Percentiles rank a stretch among this genome's conserved stretches.
phyloP scores from a whole-genome alignment of 1,139 yeast species.

The Trichomonascaceae sp. region DNA sequence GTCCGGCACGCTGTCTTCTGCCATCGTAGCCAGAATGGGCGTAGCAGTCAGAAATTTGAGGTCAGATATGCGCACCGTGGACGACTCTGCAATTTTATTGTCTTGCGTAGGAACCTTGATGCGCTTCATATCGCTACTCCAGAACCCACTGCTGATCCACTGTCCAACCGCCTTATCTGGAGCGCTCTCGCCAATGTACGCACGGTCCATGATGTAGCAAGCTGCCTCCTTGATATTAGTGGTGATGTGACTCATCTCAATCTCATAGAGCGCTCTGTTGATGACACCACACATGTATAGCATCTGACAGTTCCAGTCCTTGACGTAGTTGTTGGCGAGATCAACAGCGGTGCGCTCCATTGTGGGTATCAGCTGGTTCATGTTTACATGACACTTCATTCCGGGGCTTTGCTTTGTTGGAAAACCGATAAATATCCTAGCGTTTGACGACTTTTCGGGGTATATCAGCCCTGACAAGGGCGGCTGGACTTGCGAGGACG shows the following conservation, averaged over 20 bases:
- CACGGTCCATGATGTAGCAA: constrained; percentile 19
- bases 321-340: constrained; percentile 29
- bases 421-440: constrained; percentile 30
- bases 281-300: constrained; percentile 28
- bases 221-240: constrained; percentile 10
- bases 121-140: constrained; percentile 19
- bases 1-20: constrained; percentile 14
- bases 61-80: constrained; percentile 20
- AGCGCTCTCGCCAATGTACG: constrained; percentile 23
- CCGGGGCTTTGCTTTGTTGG: constrained; percentile 32
- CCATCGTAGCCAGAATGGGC: constrained; percentile 20
- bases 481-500: constrained; percentile 21
- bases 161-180: constrained; percentile 28
- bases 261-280: constrained; percentile 26
- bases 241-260: constrained; percentile 18
- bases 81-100: constrained; percentile 21
- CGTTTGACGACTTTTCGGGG: constrained; percentile 25
- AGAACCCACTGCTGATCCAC: constrained; percentile 25
- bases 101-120: constrained; percentile 20
- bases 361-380: constrained; percentile 30
- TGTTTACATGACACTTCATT: constrained; percentile 26
- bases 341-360: constrained; percentile 33
- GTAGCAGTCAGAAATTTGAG: constrained; percentile 19
- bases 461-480: constrained; percentile 26
- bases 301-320: constrained; percentile 30